Evolutionary conservation across 2,329 filamentous ascomycete species (phyloP), one percentile per base, ranked within the genome.

Genomic region (Botrytis galanthina): DNA sequence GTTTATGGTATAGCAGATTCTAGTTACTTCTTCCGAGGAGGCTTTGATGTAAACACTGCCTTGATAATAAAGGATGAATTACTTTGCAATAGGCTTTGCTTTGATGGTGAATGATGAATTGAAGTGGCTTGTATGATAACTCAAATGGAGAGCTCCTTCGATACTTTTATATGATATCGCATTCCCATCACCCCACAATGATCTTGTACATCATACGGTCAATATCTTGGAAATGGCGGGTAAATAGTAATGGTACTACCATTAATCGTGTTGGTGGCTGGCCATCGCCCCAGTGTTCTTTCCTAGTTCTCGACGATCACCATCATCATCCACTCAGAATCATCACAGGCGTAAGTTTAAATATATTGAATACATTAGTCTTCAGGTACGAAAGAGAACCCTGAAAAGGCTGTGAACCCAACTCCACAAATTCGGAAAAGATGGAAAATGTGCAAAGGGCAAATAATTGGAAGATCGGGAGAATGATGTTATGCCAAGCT

Each of bases 401-500:
- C 48, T 39, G 48, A 44, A 26, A 39, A 59, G 66, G 66, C 66
- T 57, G 66, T 57, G 48, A 57, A 69, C 29, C 37, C 32, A n/a
- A 57, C 35, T n/a, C 48, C 66, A 57, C 66, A 42, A 42, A 68
- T 29, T 37, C n/a, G 66, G 66, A 26, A 57, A 68, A 42, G n/a
- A 22, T 32, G 20, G 44, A 35, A n/a, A 51, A 51, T 18, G 51
- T 22, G n/a, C n/a, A 16, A 70, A 42, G 51, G 67, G 32, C 44
- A 70, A 59, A 16, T 66, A 32, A 35, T 26, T 32, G 20, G 57
- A 60, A 70, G 67, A 70, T 70, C 39, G 54, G 35, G 14, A 70
- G n/a, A 37, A 62, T 70, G 68, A 70, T 70, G 68, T 14, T 62
- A 61, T 70, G 68, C 68, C 68, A 70, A 70, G 68, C 16, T 70